These are phyloP conservation scores for Mortierella sp. DNA, from an alignment of 371 early-diverging fungal genomes.

Conservation along the genomic window DNA sequence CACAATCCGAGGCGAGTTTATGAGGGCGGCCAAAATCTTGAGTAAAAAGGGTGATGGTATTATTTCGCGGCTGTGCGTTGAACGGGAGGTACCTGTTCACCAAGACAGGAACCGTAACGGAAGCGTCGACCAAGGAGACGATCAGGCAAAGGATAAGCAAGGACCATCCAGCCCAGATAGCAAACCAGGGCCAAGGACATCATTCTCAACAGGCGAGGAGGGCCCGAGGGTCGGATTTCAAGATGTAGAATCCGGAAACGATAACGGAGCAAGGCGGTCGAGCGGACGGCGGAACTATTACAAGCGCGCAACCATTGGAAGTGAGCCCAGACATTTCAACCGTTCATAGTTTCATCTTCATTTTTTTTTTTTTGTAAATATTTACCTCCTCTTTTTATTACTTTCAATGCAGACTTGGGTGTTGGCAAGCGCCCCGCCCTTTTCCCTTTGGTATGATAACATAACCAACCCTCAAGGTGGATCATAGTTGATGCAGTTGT, in stretches of 20 bases:
- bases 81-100: slow-evolving; percentile 30
- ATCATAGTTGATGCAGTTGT: too few species aligned
- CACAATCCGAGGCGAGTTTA: slow-evolving; percentile 60
- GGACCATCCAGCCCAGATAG: not conserved
- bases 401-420: not conserved
- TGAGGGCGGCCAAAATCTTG: slow-evolving; percentile 59
- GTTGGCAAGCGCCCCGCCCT: too few species aligned
- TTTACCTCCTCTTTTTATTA: not conserved
- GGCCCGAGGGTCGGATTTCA: slow-evolving; percentile 11
- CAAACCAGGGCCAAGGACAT: slow-evolving; percentile 11
- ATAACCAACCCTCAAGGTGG: too few species aligned
- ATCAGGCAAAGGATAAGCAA: slow-evolving; percentile 23
- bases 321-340: slow-evolving; percentile 26
- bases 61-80: slow-evolving; percentile 39
- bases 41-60: slow-evolving; percentile 45
- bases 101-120: slow-evolving; percentile 32
- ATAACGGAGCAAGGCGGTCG: slow-evolving; percentile 18
- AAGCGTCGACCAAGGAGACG: slow-evolving; percentile 37
- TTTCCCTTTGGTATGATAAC: too few species aligned
- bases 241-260: slow-evolving; percentile 5
- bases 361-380: slow-evolving; percentile 2
- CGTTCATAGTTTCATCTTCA: slow-evolving; percentile 10
- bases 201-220: slow-evolving; percentile 1
- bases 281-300: slow-evolving; percentile 24
- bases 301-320: slow-evolving; percentile 35